Base-by-base conservation (phyloP, 2,329 filamentous ascomycete genomes). In the Exophiala spinifera region DNA sequence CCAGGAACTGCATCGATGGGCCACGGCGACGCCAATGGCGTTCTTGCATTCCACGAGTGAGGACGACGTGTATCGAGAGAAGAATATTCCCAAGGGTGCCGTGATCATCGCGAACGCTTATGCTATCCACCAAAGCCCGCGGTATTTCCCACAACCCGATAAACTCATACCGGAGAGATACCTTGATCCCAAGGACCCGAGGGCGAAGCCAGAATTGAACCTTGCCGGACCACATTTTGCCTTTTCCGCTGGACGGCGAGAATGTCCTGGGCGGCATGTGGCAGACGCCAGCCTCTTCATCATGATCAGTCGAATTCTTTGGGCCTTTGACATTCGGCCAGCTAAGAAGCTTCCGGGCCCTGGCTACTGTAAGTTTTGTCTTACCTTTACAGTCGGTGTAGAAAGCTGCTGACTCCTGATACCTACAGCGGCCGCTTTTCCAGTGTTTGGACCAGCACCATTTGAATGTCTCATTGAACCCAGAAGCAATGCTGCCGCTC, bases 241-340 rank as follows among this genome's bases (percentile, higher is more conserved):
- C 51, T 80, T 83, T 57, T 80, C 76, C 0, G 82, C 80, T 61
- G 80, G 81, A 0, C 69, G 80, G 7, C 70, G 81, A 6, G 65
- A 73, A 17, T 77, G 74, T 47, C 74, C 67, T 0, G 70, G 69
- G 0, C 45, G 64, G 10, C 57, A 64, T 53, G 64, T 73, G 21
- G 69, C 67, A 1, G 57, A 57, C 0, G 65, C 67, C 19, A 66
- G 65, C 65, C 49, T 76, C 66, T 61, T 81, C 61, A 78, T 83
- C 55, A 80, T 79, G 17, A 79, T 83, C 54, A 75, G 78, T 1
- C 69, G 80, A 21, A 79, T 83, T 74, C 47, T 61, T 10, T 45
- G 40, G 19, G 53, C 17, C 3, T 61, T 61, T 44, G 43, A 55
- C 20, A 49, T 61, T 19, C 11, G 17, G 6, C 49, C 48, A 19